Conservation (phyloP, 139 green algal species). For the Closterium sp. region DNA sequence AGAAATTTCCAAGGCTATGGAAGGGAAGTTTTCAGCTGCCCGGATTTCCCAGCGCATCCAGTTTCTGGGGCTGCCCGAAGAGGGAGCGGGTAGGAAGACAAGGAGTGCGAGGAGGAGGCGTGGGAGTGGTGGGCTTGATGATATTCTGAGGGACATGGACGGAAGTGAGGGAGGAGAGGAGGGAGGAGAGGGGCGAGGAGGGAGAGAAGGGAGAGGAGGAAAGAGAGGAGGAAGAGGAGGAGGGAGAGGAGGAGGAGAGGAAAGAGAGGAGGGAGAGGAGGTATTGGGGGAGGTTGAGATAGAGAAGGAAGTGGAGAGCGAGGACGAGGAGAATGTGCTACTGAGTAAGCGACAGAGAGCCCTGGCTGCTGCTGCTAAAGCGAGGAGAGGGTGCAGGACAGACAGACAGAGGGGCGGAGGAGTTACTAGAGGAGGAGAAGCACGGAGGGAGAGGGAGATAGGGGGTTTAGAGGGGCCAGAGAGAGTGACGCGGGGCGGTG, state of each 20-base stretch:
- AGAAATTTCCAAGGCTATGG: neutral
- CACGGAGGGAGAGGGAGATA: neutral
- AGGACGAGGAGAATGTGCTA: neutral
- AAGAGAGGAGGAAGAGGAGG: too few species aligned
- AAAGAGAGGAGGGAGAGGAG: neutral
- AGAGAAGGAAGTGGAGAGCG: neutral
- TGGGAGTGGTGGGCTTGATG: neutral
- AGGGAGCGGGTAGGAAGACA: neutral
- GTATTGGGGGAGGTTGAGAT: neutral
- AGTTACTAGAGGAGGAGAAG: neutral
- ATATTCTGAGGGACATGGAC: neutral
- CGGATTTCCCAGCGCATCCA: neutral
- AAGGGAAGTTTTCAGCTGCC: neutral
- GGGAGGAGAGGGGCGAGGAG: neutral
- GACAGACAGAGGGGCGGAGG: neutral
- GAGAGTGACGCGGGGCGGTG: too few species aligned
- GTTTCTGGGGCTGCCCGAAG: neutral
- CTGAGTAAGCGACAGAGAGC: neutral
- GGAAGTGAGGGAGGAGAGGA: neutral
- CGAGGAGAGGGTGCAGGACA: neutral
- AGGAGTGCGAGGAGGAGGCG: neutral
- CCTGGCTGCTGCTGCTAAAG: neutral
- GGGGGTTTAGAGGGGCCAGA: too few species aligned
- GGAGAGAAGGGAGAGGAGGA: neutral
- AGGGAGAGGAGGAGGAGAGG: too few species aligned